These are phyloP conservation scores for Spiraea crenata DNA, from an alignment of 331 rosid species.

Conservation along the genomic window DNA sequence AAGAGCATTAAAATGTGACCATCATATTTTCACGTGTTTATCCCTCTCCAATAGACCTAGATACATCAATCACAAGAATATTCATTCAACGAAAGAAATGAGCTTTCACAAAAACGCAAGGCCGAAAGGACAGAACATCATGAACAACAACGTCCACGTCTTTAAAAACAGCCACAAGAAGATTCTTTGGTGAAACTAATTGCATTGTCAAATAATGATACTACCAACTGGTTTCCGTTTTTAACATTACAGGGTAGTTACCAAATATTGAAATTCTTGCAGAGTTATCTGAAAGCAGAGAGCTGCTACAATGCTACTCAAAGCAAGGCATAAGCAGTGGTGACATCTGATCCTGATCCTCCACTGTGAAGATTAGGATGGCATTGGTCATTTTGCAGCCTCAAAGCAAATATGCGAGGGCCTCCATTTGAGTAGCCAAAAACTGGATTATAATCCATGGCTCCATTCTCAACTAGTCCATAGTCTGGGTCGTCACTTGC, in stretches of 20 bases:
- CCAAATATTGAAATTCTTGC: neutral
- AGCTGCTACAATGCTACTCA: conserved; percentile 13
- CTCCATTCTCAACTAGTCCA: conserved; percentile 57
- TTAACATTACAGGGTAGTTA: neutral
- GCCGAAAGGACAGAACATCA: neutral
- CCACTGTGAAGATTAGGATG: conserved; percentile 44
- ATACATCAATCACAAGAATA: no score
- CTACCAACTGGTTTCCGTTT: neutral
- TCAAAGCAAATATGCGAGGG: conserved; percentile 58
- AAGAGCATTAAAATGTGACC: no score
- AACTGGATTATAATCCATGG: conserved; percentile 49
- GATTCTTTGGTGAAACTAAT: neutral
- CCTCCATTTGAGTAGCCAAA: conserved; percentile 49
- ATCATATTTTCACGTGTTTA: no score
- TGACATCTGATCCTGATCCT: conserved; percentile 46
- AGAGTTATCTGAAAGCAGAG: neutral
- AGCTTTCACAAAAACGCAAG: neutral
- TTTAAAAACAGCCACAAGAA: no score
- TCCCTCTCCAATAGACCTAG: neutral
- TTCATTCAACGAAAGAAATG: neutral
- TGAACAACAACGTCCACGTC: no score
- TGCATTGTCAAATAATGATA: no score
- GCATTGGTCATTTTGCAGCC: conserved; percentile 39
- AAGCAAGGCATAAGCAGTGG: conserved; percentile 59
- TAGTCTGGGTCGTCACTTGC: conserved; percentile 55